phyloP scores from a whole-genome alignment of 164 flowering plant genomes.

The Taxillus chinensis region DNA sequence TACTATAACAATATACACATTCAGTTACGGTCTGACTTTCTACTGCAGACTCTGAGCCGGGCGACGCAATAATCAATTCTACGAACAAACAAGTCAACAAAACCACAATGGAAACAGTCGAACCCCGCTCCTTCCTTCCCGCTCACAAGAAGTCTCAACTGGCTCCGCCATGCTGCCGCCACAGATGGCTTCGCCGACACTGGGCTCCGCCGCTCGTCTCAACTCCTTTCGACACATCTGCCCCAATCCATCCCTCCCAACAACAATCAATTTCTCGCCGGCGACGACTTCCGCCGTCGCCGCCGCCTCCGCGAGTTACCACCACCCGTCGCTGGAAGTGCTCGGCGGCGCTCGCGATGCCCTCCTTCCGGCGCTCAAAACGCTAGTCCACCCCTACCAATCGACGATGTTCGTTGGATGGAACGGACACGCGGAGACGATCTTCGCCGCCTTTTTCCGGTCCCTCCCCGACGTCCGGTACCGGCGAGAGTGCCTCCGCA shows the following conservation, averaged over 20 bases:
- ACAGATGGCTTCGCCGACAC: constrained; percentile 7
- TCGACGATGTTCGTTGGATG: constrained; percentile 56
- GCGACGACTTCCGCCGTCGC: background rate
- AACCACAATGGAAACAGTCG: background rate
- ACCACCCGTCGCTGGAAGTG: constrained; percentile 42
- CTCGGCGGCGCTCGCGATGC: constrained; percentile 44
- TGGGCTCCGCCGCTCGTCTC: constrained; percentile 7
- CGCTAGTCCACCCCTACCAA: constrained; percentile 40
- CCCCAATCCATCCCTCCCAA: background rate
- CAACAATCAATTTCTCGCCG: background rate
- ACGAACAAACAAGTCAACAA: background rate
- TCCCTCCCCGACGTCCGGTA: constrained; percentile 49
- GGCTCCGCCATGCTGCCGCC: background rate
- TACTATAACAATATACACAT: no score
- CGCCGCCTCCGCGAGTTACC: constrained; percentile 12
- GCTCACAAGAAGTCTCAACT: background rate
- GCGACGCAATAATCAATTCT: no score
- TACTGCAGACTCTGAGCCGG: no score
- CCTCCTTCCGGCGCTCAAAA: constrained; percentile 32
- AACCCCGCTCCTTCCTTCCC: background rate
- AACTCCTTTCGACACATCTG: background rate
- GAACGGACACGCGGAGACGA: constrained; percentile 83
- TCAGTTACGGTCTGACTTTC: no score
- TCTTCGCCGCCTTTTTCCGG: constrained; percentile 71
- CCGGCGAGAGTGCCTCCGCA: constrained; percentile 74